Base-by-base conservation (phyloP, 2,329 filamentous ascomycete genomes). In the Aspergillus thermomutatus region DNA sequence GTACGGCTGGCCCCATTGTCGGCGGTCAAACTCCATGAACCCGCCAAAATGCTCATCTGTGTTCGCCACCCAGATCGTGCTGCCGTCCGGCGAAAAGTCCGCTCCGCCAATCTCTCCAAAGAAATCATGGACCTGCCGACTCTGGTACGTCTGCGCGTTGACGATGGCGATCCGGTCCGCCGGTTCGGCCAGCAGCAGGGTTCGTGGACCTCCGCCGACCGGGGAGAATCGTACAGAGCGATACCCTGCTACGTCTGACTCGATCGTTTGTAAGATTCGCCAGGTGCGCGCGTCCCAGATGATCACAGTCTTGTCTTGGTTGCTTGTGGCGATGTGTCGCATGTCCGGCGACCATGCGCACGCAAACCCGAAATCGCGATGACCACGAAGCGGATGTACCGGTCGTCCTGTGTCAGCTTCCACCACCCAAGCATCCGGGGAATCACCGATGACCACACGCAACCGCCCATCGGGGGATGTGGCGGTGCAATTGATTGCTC, bases 301-400 rank as follows among this genome's bases (percentile, higher is more conserved):
- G 34, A 78, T 77, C 37, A 75, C 72, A 3, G 75, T 76, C 54
- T 76, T 76, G 61, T 79, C 77, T 56, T 79, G 77, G 57, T 78
- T 78, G 56, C 75, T 75, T 4, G 77, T 79, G 4, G 77, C 77
- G 50, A 79, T 72, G 50, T 78, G 76, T n/a, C 72, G 70, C 71
- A 78, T 77, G 61, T 79, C 77, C 0, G 75, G 75, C 2, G 76
- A 77, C 77, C 77, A 79, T 4, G 75, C 75, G 58, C 76, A 79
- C 5, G 76, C 76, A 55, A 79, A 79, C 19, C 76, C 77, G 59
- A 73, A 78, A 55, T 79, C 76, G 28, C 64, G 69, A 56, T 79
- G 77, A 27, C 74, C 75, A 4, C 63, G 66, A 6, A 79, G 68
- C 9, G 68, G 66, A 28, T 74, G 71, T 1, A 79, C 64, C 0